phyloP scores from a whole-genome alignment of 1,284 basidiomycete genomes.

The Jaminaea rosea region DNA sequence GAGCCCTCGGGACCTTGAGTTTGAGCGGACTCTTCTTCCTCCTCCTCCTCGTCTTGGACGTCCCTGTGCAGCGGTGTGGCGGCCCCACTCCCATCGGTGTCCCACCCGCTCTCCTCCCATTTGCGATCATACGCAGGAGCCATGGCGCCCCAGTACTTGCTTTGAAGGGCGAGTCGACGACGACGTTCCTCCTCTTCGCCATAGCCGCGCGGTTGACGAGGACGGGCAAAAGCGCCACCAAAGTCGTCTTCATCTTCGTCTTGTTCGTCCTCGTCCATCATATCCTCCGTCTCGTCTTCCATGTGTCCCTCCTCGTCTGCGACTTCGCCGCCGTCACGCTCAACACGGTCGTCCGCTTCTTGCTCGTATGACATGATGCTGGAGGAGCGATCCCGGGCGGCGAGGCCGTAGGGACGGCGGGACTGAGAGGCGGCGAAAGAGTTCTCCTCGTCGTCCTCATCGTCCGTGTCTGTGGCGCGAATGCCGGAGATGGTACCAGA shows the following conservation, averaged over 20 bases:
- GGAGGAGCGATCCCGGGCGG: too few species aligned
- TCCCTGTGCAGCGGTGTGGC: too few species aligned
- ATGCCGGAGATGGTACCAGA: constrained; percentile 30
- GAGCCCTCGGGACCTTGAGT: too few species aligned
- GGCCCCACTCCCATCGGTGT: not conserved
- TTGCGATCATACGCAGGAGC: too few species aligned
- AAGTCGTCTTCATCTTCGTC: constrained; percentile 15
- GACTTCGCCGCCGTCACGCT: not conserved
- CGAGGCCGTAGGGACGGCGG: too few species aligned
- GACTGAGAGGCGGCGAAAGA: too few species aligned
- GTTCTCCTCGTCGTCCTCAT: constrained; percentile 11
- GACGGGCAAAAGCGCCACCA: constrained; percentile 27
- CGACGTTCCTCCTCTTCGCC: not conserved
- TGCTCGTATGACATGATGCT: too few species aligned
- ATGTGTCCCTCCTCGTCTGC: constrained; percentile 4
- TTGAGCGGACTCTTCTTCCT: too few species aligned
- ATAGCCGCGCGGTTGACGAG: too few species aligned
- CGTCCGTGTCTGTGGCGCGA: constrained; percentile 16
- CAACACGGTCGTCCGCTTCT: not conserved
- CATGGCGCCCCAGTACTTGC: too few species aligned
- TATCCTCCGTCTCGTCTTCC: constrained; percentile 9
- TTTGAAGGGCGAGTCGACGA: too few species aligned
- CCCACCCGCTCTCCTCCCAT: not conserved
- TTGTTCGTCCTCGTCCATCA: constrained; percentile 10
- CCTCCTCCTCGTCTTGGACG: too few species aligned